phyloP scores from a whole-genome alignment of 2,329 filamentous ascomycete genomes.

The Neofusicoccum cordaticola region DNA sequence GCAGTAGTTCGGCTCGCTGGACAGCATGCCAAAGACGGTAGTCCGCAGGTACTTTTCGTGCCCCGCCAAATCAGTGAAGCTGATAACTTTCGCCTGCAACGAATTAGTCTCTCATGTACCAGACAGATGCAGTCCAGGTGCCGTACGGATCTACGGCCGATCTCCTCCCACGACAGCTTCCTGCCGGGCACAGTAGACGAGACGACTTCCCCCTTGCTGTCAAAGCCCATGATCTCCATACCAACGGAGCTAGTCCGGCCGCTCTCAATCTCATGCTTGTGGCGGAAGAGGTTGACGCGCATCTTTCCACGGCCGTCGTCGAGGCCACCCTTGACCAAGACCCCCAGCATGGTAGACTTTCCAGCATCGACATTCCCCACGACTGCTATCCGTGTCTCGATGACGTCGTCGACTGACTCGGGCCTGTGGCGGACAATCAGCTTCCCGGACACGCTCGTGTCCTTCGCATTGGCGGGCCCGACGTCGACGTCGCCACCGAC shows the following conservation, averaged over 20 bases:
- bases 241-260: slow-evolving; percentile 94
- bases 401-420: slow-evolving; percentile 75
- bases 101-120: slow-evolving; percentile 19
- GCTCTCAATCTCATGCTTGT: slow-evolving; percentile 97
- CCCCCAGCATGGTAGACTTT: slow-evolving; percentile 93
- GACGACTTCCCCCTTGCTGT: slow-evolving; percentile 79
- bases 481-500: slow-evolving; percentile 76
- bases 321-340: slow-evolving; percentile 90
- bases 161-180: slow-evolving; percentile 94
- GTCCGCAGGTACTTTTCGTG: slow-evolving; percentile 94
- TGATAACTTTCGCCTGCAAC: slow-evolving; percentile 78
- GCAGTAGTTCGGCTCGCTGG: slow-evolving; percentile 95
- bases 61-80: slow-evolving; percentile 91
- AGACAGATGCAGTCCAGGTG: background rate
- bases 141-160: slow-evolving; percentile 76
- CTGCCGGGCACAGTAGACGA: slow-evolving; percentile 78
- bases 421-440: slow-evolving; percentile 76
- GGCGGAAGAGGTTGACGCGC: slow-evolving; percentile 90
- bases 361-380: slow-evolving; percentile 97
- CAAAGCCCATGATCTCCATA: slow-evolving; percentile 99
- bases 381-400: slow-evolving; percentile 93
- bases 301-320: slow-evolving; percentile 94
- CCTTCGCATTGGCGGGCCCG: slow-evolving; percentile 60
- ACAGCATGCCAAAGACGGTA: slow-evolving; percentile 91
- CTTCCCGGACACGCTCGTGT: slow-evolving; percentile 78